These are phyloP conservation scores for Cyclotella choctawhatcheeana DNA, from an alignment of 108 stramenopile genomes.

Conservation along the genomic window DNA sequence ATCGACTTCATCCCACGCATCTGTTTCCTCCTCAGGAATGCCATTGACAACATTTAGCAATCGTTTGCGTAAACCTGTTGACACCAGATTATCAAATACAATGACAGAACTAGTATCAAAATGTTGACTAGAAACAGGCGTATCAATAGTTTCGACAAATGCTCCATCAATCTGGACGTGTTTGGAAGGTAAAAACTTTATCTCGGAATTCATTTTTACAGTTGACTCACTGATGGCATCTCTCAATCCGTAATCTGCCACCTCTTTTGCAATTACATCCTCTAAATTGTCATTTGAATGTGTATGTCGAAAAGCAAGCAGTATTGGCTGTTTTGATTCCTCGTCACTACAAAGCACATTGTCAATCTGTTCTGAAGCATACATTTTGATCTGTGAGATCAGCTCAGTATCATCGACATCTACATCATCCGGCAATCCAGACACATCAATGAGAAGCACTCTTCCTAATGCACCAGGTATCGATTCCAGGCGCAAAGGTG, in stretches of 20 bases:
- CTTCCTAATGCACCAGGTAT: conserved; percentile 15
- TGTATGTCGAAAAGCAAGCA: conserved; percentile 19
- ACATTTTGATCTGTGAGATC: conserved; percentile 23
- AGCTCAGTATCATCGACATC: conserved; percentile 29
- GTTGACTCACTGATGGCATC: conserved; percentile 9
- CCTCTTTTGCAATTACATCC: conserved; percentile 33
- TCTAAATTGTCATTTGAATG: conserved; percentile 9
- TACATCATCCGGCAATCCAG: not conserved
- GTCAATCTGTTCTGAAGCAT: conserved; percentile 27
- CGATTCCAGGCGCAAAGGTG: conserved; percentile 4
- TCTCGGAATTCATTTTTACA: not conserved
- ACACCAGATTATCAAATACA: conserved; percentile 66
- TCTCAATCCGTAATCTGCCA: conserved; percentile 47
- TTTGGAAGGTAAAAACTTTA: conserved; percentile 34
- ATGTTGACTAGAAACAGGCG: conserved; percentile 23
- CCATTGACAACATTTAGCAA: conserved; percentile 61
- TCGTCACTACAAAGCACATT: not conserved
- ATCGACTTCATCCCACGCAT: conserved; percentile 45
- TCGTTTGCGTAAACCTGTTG: conserved; percentile 47
- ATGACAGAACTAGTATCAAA: conserved; percentile 66
- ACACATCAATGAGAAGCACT: conserved; percentile 10
- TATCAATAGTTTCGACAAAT: conserved; percentile 26
- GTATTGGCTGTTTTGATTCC: conserved; percentile 23
- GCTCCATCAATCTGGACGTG: conserved; percentile 65
- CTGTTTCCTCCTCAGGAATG: conserved; percentile 11